These are phyloP conservation scores for Xylaria sp. DNA, from an alignment of 2,329 filamentous ascomycete species.

Conservation along the genomic window DNA sequence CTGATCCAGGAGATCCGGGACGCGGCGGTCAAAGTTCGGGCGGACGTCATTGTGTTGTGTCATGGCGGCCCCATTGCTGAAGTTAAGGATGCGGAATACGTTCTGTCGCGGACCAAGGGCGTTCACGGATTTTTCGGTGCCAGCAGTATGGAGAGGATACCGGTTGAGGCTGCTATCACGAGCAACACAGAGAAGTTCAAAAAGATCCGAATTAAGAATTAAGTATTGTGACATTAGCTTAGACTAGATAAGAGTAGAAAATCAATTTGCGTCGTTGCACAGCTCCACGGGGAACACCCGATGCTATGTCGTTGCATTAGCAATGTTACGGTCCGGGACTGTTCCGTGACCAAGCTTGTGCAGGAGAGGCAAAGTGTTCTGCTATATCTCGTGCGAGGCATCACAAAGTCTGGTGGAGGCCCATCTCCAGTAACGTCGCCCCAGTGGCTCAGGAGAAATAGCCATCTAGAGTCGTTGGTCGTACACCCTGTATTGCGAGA, in stretches of 20 bases:
- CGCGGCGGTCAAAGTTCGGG: slow-evolving; percentile 59
- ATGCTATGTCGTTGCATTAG: too few relatives aligned
- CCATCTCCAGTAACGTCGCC: too few relatives aligned
- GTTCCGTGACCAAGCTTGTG: too few relatives aligned
- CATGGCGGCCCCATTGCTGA: slow-evolving; percentile 72
- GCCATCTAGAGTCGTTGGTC: too few relatives aligned
- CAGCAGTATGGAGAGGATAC: slow-evolving; percentile 71
- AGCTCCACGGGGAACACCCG: too few relatives aligned
- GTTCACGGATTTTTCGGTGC: slow-evolving; percentile 77
- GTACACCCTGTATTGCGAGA: too few relatives aligned
- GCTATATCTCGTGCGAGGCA: too few relatives aligned
- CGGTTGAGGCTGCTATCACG: slow-evolving; percentile 69
- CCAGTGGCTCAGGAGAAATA: too few relatives aligned
- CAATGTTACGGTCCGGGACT: too few relatives aligned
- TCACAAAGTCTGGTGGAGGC: too few relatives aligned
- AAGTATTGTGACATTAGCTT: neutral
- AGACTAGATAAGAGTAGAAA: neutral
- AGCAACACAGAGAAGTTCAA: slow-evolving; percentile 47
- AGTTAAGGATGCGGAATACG: slow-evolving; percentile 66
- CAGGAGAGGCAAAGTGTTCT: too few relatives aligned
- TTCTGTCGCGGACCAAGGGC: slow-evolving; percentile 63
- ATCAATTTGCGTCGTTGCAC: neutral
- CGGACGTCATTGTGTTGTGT: slow-evolving; percentile 69
- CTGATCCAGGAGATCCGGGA: slow-evolving; percentile 69
- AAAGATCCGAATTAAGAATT: slow-evolving; percentile 30